Evolutionary conservation across 1,284 basidiomycete genomes (phyloP).

Genomic region (Takashimella tepidaria): DNA sequence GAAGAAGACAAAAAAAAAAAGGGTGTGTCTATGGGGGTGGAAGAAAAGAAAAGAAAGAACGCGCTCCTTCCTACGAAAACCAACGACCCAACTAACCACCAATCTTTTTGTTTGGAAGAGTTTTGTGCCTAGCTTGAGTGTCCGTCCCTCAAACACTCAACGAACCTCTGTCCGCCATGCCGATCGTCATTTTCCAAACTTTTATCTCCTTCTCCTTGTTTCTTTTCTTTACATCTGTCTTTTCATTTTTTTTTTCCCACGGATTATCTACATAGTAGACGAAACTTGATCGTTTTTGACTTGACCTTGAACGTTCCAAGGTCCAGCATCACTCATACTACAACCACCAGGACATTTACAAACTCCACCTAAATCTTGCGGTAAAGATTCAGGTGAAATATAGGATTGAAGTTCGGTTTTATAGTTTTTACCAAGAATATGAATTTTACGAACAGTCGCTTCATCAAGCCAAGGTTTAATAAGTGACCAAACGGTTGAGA

Average conservation of each 20-base stretch:
- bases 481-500: constrained; percentile 80
- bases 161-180: too few species aligned
- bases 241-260: neutral
- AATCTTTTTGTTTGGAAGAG: too few species aligned
- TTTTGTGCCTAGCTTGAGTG: too few species aligned
- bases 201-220: neutral
- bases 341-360: constrained; percentile 80
- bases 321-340: constrained; percentile 82
- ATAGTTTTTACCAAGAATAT: constrained; percentile 62
- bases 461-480: constrained; percentile 94
- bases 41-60: too few species aligned
- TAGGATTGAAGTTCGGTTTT: constrained; percentile 69
- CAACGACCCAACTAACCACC: too few species aligned
- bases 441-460: constrained; percentile 89
- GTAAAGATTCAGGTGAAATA: constrained; percentile 78
- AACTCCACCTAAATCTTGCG: constrained; percentile 74
- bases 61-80: too few species aligned
- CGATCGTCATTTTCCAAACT: too few species aligned
- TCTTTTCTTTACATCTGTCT: neutral
- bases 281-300: neutral
- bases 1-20: too few species aligned
- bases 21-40: too few species aligned
- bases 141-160: too few species aligned
- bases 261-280: too few species aligned
- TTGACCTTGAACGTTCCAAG: constrained; percentile 63